Base-by-base conservation (phyloP, 306 rosid species). In the Dalbergia cultrata region DNA sequence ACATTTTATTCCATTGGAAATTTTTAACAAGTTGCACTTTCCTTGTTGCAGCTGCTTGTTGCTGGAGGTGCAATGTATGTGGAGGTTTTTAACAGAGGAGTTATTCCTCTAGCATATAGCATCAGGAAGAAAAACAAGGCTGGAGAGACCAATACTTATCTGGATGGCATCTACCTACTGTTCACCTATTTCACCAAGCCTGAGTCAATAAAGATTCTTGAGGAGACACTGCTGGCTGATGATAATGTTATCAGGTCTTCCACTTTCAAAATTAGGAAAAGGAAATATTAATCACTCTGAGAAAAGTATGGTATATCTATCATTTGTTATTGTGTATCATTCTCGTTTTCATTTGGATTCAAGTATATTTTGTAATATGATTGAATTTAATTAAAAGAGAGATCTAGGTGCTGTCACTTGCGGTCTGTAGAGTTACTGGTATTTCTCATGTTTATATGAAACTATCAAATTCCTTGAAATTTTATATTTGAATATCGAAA, bases 31-130 rank as follows among this genome's bases (percentile, higher is more conserved):
- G 37, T 61, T 3, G 3, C 5, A 67, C 0, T 77, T 70, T 74
- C 5, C 41, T 52, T 35, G n/a, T 81, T 86, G 87, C 91, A 96
- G 99, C 81, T 96, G 86, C 99, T 95, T 78, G 97, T 95, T 84
- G 96, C 99, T 75, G 98, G 99, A 66, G 99, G 99, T 56, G 99
- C 97, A 76, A 95, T 95, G 99, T 95, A 95, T 80, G 83, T 93
- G 13, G 99, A 93, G 91, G 98, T 93, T 21, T 93, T 90, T 84
- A 88, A 95, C 88, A 89, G 97, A 88, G 94, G 99, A 74, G 90
- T 95, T 7, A 89, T 96, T 84, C 97, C 94, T 14, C 89, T 94
- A 26, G 89, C 97, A 39, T 90, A 90, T 72, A 69, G 89, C 90
- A 94, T 91, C 86, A 78, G 78, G 90, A 90, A 72, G 92, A 92